phyloP scores from a whole-genome alignment of 495 filamentous ascomycete genomes.

The Elaphomyces granulatus region DNA sequence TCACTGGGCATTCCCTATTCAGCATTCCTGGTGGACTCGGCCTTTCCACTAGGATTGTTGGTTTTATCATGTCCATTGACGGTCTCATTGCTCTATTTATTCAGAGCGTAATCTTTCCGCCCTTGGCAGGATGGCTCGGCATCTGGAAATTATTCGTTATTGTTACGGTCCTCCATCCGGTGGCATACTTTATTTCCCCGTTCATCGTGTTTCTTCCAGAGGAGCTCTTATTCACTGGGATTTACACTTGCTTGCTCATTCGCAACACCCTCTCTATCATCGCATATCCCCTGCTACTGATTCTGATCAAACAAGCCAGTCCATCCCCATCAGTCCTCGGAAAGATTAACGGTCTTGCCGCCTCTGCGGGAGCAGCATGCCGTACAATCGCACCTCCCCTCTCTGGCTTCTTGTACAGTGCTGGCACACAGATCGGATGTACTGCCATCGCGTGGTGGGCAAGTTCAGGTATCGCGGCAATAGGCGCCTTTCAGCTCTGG shows the following conservation, averaged over 20 bases:
- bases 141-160: conserved; percentile 58
- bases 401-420: conserved; percentile 58
- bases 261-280: conserved; percentile 67
- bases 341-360: conserved; percentile 69
- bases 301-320: conserved; percentile 72
- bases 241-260: conserved; percentile 55
- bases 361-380: conserved; percentile 61
- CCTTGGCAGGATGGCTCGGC: conserved; percentile 54
- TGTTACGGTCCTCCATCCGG: conserved; percentile 60
- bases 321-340: conserved; percentile 52
- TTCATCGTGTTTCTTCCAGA: conserved; percentile 48
- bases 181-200: conserved; percentile 63
- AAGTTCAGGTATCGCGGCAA: conserved; percentile 50
- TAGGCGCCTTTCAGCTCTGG: conserved; percentile 56
- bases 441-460: conserved; percentile 71
- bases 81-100: conserved; percentile 67
- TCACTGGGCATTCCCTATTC: conserved; percentile 24
- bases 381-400: conserved; percentile 64
- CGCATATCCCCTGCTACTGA: conserved; percentile 63
- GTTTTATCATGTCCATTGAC: conserved; percentile 66
- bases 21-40: conserved; percentile 62
- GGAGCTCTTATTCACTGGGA: conserved; percentile 43
- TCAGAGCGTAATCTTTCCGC: conserved; percentile 61
- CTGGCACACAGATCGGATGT: conserved; percentile 49
- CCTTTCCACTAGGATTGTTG: conserved; percentile 55